Evolutionary conservation across 2,329 filamentous ascomycete species (phyloP), one percentile per base, ranked within the genome.

Genomic region (Chaetomium sp.): DNA sequence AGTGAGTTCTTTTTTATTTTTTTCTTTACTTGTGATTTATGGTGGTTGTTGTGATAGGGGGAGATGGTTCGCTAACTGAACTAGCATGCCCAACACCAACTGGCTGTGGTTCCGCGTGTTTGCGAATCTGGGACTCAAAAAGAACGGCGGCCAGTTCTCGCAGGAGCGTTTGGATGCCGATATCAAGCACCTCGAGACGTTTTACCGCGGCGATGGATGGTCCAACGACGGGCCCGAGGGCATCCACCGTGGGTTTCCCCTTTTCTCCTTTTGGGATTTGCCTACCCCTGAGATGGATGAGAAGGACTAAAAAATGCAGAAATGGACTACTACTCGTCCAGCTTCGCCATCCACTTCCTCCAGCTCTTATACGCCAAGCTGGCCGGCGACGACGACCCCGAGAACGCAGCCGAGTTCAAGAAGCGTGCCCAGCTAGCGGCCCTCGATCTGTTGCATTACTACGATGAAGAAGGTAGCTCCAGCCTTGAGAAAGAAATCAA

Each of bases 41-140:
- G 9, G 35, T 47, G 33, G 33, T 37, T 4, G 61, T 8, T 40
- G 27, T 33, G 42, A 32, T 35, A 10, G 47, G 34, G 42, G 40
- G 5, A 19, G 33, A 4, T 14, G 12, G 38, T 4, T 34, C 32
- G 53, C 50, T 59, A 37, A 62, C 49, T 32, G 1, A 3, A 3
- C 9, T 48, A 90, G 87, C 58, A 91, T 91, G 80, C 81, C 79
- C 1, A 80, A 83, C 63, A 82, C 79, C 19, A 79, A 78, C 60
- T 85, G 86, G 86, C 77, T 91, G 4, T 92, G 88, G 88, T 92
- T 92, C 67, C 82, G 88, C 41, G 87, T 92, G 5, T 92, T 92
- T 66, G 88, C 88, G 41, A 92, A 92, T 63, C 77, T 92, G 0
- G 88, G 88, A 0, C 70, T 91, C 37, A 86, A 87, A 67, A 87